Evolutionary conservation across 2,329 filamentous ascomycete species (phyloP), one percentile per base, ranked within the genome.

Genomic region (Calonectria pseudoturangicola): DNA sequence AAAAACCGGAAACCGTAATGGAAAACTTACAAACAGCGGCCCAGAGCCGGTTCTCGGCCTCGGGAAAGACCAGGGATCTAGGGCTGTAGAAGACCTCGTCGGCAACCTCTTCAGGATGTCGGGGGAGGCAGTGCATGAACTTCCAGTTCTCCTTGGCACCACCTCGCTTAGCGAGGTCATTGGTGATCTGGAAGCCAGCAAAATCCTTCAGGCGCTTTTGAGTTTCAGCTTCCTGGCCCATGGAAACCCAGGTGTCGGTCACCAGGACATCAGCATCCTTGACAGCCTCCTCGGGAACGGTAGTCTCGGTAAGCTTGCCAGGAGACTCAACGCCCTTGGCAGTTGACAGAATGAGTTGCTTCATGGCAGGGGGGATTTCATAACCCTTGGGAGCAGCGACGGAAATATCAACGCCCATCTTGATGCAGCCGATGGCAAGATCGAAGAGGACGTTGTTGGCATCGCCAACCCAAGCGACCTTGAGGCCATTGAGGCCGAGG

Each of bases 381-480:
- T 98, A 98, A 60, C 94, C 95, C 73, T 89, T 86, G 25, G 97
- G 97, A 0, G 96, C 96, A 15, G 97, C 97, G 45, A 98, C 95
- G 2, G 94, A 88, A 74, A 99, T 90, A 79, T 98, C 90, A 30
- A 98, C 92, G 56, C 97, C 97, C 79, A 96, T 90, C 87, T 98
- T 98, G 79, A 94, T 87, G 70, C 94, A 95, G 48, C 91, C 96
- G 77, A 97, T 96, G 62, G 96, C 95, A 67, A 98, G 89, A 82
- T 99, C 96, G 81, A 96, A 98, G 28, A 98, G 91, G 33, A 99
- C 96, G 79, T 99, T 99, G 87, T 98, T 99, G 13, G 95, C 95
- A 82, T 99, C 96, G 66, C 96, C 96, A 56, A 99, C 89, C 97
- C 97, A 99, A 18, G 97, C 96, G 74, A 98, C 91, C 86, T 98